Conservation (phyloP, 768 basidiomycete genomes). For the Russula virescens region DNA sequence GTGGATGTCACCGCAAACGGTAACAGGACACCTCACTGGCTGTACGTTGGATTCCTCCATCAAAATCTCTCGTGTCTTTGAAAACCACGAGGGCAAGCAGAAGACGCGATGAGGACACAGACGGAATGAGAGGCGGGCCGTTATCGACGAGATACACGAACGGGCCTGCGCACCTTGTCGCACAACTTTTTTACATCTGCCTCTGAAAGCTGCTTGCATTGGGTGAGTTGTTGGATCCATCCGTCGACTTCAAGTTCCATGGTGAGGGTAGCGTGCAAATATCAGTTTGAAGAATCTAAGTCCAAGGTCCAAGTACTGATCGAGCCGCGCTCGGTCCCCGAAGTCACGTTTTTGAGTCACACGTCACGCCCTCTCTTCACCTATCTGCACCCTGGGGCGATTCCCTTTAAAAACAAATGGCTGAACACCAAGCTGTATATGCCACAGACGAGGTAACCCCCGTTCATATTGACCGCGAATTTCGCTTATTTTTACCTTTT, state of each 20-base stretch:
- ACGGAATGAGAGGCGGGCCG: slow-evolving; percentile 26
- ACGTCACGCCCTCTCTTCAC: not conserved
- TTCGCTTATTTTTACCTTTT: slow-evolving; percentile 12
- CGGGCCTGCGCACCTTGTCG: slow-evolving; percentile 76
- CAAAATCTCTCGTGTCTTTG: slow-evolving; percentile 91
- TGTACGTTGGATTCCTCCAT: slow-evolving; percentile 99
- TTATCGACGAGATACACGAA: slow-evolving; percentile 29
- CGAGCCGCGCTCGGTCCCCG: not conserved
- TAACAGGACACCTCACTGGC: slow-evolving; percentile 96
- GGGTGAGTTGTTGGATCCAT: slow-evolving; percentile 95
- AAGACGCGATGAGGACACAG: slow-evolving; percentile 11
- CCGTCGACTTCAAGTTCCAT: slow-evolving; percentile 80
- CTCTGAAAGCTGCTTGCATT: slow-evolving; percentile 96
- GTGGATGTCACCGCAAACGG: slow-evolving; percentile 99
- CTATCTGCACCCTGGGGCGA: not conserved
- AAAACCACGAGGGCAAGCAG: slow-evolving; percentile 2
- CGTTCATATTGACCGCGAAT: too few species aligned
- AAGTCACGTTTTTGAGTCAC: slow-evolving; percentile 19
- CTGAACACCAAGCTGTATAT: slow-evolving; percentile 65
- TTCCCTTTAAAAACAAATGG: slow-evolving; percentile 25
- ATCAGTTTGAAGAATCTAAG: slow-evolving; percentile 19
- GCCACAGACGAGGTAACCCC: slow-evolving; percentile 72
- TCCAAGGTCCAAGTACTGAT: slow-evolving; percentile 1
- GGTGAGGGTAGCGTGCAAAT: slow-evolving; percentile 17
- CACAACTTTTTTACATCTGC: slow-evolving; percentile 95